phyloP scores from a whole-genome alignment of 139 green algal genomes.

The Diplosphaera chodatii region DNA sequence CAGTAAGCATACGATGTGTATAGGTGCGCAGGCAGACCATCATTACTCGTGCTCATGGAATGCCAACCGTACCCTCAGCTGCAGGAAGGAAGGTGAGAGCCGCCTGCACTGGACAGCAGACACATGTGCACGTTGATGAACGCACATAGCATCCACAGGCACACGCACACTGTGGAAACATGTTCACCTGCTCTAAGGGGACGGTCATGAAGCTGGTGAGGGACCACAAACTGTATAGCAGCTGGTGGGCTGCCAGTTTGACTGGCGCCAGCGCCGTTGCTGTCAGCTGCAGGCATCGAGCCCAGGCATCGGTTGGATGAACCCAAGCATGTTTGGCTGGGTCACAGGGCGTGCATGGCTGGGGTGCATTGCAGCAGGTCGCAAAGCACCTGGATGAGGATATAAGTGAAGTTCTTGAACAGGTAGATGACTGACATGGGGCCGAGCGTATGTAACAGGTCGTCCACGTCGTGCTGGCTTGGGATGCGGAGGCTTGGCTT shows the following conservation, averaged over 20 bases:
- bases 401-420: conserved; percentile 59
- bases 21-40: background rate
- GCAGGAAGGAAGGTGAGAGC: conserved; percentile 51
- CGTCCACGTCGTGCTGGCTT: conserved; percentile 2
- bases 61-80: background rate
- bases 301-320: no score
- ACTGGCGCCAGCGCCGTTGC: conserved; percentile 41
- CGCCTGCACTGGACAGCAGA: no score
- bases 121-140: no score
- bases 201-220: conserved; percentile 44
- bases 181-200: background rate
- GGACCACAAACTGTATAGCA: conserved; percentile 37
- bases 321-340: no score
- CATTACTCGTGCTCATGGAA: no score
- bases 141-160: no score
- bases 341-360: no score
- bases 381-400: conserved; percentile 43
- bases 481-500: conserved; percentile 9
- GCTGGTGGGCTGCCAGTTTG: conserved; percentile 65
- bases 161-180: background rate
- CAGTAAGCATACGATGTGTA: background rate
- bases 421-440: conserved; percentile 57
- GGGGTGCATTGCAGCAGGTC: background rate
- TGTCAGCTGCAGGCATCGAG: conserved; percentile 24
- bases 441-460: conserved; percentile 32